Evolutionary conservation across 2,329 filamentous ascomycete species (phyloP), one percentile per base, ranked within the genome.

Genomic region (Penicillium freii): DNA sequence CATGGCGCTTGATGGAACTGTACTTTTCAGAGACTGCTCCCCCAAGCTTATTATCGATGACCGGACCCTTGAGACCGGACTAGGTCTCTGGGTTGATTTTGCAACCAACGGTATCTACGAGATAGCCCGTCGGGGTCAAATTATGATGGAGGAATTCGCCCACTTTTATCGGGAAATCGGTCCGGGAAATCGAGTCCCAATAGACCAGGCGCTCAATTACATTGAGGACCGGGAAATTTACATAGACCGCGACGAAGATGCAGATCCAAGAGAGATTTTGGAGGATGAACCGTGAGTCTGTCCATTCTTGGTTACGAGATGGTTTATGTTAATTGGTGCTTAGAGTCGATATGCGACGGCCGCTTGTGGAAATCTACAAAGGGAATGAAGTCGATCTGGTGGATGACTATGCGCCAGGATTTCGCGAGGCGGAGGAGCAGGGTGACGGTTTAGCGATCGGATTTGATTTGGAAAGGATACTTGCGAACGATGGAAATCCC

Each of bases 1-100:
- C 7, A 61, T 61, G 56, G 45, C 56, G 44, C 44, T 54, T 1
- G 52, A 61, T 58, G 56, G 58, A 58, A 61, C 49, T 4, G 44
- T 61, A 11, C 34, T 61, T 21, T 61, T 58, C 36, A 46, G 51
- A 7, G 53, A 55, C 45, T 49, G 27, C 36, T 43, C 21, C 19
- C 17, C 56, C 11, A 58, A 58, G 33, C 45, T 58, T 0, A 58
- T 58, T 54, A 58, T 58, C 43, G 56, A 58, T 46, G 56, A 58
- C 56, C 56, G 56, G 31, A 58, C 56, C 46, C 56, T 58, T 46
- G 56, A 58, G 46, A 58, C 47, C 47, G 47, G 47, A 50, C 34
- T 58, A 1, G 44, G 51, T 5, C 51, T 58, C 36, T 58, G 56
- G 56, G 56, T 51, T 54, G 29, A 58, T 8, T 58, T 54, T 10